A percentile compares a stretch with the other conserved stretches of the same genome.
Conservation (phyloP, 768 basidiomycete species). For the Leccinum subgranulosum region DNA sequence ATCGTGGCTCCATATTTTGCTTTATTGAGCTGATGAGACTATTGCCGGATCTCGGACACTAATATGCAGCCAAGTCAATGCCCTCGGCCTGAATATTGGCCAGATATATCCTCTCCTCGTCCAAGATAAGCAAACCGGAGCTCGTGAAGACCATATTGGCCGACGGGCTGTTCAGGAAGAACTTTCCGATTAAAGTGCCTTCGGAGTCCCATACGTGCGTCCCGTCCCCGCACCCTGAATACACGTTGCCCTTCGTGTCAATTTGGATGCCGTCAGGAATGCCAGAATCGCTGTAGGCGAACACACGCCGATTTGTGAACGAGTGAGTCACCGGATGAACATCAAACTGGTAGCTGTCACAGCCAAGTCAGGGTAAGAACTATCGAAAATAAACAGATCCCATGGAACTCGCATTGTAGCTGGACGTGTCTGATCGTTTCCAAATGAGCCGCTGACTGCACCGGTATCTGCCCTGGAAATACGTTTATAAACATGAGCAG, state of each 20-base stretch:
- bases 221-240: conserved; percentile 67
- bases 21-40: neutral
- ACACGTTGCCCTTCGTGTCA: conserved; percentile 65
- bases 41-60: neutral
- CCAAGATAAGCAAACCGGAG: conserved; percentile 38
- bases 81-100: conserved; percentile 36
- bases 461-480: conserved; percentile 32
- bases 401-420: conserved; percentile 57
- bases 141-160: conserved; percentile 43
- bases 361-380: neutral
- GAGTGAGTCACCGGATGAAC: conserved; percentile 52
- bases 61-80: conserved; percentile 13
- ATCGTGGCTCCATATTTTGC: neutral
- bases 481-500: conserved; percentile 5
- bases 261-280: conserved; percentile 67
- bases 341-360: conserved; percentile 61
- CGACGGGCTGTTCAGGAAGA: conserved; percentile 26
- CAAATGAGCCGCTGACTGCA: conserved; percentile 40
- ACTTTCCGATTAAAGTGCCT: conserved; percentile 45
- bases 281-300: conserved; percentile 66
- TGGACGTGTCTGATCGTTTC: conserved; percentile 55
- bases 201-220: conserved; percentile 56
- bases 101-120: conserved; percentile 38
- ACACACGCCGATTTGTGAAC: conserved; percentile 61
- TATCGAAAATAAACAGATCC: neutral